Evolutionary conservation across 192 early-diverging fungal genomes (phyloP), one percentile per base, ranked within the genome.

Genomic region (Allomyces macrogynus): DNA sequence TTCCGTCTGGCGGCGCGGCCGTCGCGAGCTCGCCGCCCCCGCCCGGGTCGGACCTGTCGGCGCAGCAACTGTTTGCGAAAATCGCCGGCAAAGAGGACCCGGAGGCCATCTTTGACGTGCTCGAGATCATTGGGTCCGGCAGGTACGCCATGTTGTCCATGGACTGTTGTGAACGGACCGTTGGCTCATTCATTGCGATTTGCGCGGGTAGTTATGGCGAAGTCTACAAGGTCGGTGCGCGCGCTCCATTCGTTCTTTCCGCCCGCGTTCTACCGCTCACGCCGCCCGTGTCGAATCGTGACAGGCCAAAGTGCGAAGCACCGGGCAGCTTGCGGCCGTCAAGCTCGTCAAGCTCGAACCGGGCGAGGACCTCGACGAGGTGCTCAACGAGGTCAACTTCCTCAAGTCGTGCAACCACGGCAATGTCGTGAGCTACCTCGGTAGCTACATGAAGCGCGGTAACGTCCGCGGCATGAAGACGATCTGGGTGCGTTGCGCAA

Each of bases 351-450:
- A 75, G 61, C 72, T 84, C 20, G 81, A 84, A 66, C 70, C 75
- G 16, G 75, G 73, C 26, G 82, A 84, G 67, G 75, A 84, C 60
- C 66, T 84, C 10, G 74, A 79, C 63, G 77, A 81, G 44, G 81
- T 83, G 22, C 72, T 83, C 57, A 68, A 78, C 62, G 82, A 84
- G 61, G 77, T 84, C 67, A 79, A 83, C 62, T 81, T 84, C 65
- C 75, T 84, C 60, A 68, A 76, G 20, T 77, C 75, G 40, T 80
- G 80, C 65, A 62, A 63, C 10, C 78, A 84, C 63, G 61, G 54
- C 20, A 83, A 80, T 62, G 73, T 84, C 22, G 81, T 83, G 1
- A 64, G 71, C 7, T 84, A 81, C 65, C 72, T 76, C 27, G 80
- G 77, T 5, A 81, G 78, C 68, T 84, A 70, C 65, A 71, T 82